Evolutionary conservation across 495 filamentous ascomycete species (phyloP), one percentile per base, ranked within the genome.

Genomic region (Physcia stellaris): DNA sequence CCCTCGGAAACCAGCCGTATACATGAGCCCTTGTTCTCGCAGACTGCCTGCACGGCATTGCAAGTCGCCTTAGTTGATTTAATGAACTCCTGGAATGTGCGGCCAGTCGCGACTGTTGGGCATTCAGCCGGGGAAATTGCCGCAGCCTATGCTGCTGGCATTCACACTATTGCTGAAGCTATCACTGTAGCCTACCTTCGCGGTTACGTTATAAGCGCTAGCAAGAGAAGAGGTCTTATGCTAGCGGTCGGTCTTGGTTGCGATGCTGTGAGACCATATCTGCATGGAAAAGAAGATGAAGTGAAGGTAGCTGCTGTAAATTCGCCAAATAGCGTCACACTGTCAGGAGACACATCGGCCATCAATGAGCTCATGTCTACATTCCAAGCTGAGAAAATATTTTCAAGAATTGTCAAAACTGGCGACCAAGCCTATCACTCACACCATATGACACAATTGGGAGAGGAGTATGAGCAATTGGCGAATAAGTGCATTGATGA

Each of bases 361-460:
- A 52, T 73, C 12, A 47, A 60, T n/a, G 43, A 16, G 20, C 2
- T 44, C 9, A 19, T 20, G 10, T 30, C 46, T 0, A 28, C 49
- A 3, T 47, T 77, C 3, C 45, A 50, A 0, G 31, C 32, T 4
- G 37, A 59, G 4, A 29, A 47, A 5, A 59, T 48, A 12, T 69
- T 68, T 35, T 48, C 54, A 0, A 39, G 58, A 6, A 6, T 49
- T 4, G 45, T 74, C 4, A 24, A 39, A 10, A 58, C 68, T 7
- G 57, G 62, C 24, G 64, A 59, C 15, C 38, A 30, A 1, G 72
- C 72, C 3, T 77, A 77, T 39, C 73, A 77, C 47, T 71, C 68
- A 0, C 64, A 57, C 1, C 68, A 43, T 27, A 77, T 77, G 73
- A 24, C 49, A 0, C 22, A 26, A 13, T 43, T 66, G 7, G 60